Base-by-base conservation (phyloP, 768 basidiomycete species). In the Collybia sp. region DNA sequence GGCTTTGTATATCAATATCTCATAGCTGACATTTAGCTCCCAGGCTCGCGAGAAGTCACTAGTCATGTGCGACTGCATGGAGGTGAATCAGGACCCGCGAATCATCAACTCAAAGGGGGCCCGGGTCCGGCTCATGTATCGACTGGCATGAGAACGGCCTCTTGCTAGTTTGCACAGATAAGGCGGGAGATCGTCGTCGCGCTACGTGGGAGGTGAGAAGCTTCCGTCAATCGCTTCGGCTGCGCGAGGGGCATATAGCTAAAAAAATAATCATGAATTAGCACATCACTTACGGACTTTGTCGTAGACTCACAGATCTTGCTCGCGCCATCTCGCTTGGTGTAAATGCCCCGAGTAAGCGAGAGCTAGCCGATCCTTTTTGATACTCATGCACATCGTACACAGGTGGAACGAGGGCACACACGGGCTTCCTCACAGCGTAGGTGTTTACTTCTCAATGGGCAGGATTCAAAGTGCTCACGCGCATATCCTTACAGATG, bases 171-270 rank as follows among this genome's bases (percentile, higher is more conserved):
- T 25, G 25, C 25, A 25, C 25, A 25, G 46, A 57, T 49, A 1
- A 57, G 63, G 20, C 55, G 65, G 44, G 73, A 76, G 48, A 58
- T 76, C 34, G 49, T 76, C n/a, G 57, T 73, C 17, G 58, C 70
- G 16, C 61, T 76, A 39, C 70, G 65, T 30, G 73, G 75, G 30
- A 63, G 68, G 45, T 62, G 59, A 25, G 58, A 45, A 40, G 34
- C 32, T 20, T 5, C 13, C 40, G 42, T 16, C 8, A 25, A 25
- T 8, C 25, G 25, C 8, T 3, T 25, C 25, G 25, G 25, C 8
- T 25, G 25, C 25, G 25, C 8, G 25, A 25, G 25, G 25, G 25
- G 25, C 8, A 8, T 8, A 25, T 8, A 8, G 25, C 4, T 30
- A 31, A 5, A 20, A 18, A 17, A 39, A 6, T n/a, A 19, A 20